Evolutionary conservation across 345 rosid genomes (phyloP).

Genomic region (Brassica cretica): DNA sequence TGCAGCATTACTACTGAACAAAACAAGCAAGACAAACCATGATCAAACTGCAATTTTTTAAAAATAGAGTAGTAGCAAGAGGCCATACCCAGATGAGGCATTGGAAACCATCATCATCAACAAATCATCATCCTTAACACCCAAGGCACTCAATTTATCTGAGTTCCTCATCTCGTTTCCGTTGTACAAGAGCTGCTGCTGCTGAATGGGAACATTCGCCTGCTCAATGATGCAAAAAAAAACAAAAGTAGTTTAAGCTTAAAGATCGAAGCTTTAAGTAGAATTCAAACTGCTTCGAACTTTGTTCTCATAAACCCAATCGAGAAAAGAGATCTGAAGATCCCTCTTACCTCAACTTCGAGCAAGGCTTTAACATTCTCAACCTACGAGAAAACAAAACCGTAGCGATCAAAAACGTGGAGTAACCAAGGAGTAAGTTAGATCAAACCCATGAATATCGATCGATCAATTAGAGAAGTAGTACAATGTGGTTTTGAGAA

Average conservation of each 20-base stretch:
- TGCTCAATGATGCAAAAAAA: conserved; percentile 38
- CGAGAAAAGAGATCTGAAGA: conserved; percentile 29
- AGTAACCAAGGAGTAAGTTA: not conserved
- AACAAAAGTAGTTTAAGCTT: conserved; percentile 11
- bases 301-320: not conserved
- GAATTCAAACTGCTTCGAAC: conserved; percentile 1
- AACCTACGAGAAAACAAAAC: conserved; percentile 47
- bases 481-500: conserved; percentile 30
- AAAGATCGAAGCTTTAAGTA: conserved; percentile 19
- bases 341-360: conserved; percentile 84
- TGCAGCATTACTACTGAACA: conserved; percentile 30
- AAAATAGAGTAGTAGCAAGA: not conserved
- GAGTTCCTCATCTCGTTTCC: conserved; percentile 78
- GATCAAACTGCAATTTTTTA: not conserved
- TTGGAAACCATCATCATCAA: conserved; percentile 92
- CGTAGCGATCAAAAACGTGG: not conserved
- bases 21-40: not conserved
- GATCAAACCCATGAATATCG: conserved; percentile 5
- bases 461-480: not conserved
- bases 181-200: conserved; percentile 80
- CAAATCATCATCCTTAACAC: conserved; percentile 89
- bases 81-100: conserved; percentile 52
- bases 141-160: conserved; percentile 63
- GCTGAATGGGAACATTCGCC: conserved; percentile 83
- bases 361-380: conserved; percentile 96